Evolutionary conservation across 352 stramenopile species (phyloP), one percentile per base, ranked within the genome.

Genomic region (Achlya hypogyna): DNA sequence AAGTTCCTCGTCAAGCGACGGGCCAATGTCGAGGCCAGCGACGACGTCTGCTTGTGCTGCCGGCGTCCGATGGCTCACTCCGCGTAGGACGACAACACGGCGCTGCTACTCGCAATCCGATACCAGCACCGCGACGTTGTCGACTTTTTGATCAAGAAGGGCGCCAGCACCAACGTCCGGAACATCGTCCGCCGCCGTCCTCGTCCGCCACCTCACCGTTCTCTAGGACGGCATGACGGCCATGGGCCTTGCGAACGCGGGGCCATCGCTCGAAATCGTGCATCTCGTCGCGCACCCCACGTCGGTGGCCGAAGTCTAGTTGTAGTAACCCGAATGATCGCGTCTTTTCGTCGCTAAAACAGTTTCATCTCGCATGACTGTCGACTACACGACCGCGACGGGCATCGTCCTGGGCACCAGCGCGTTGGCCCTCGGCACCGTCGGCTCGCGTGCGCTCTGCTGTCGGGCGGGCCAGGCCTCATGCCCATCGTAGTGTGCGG

Each of bases 101-200:
- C 60, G 32, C 60, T 67, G 10, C n/a, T 67, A 10, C 20, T 67
- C n/a, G 60, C 60, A 10, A 67, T 49, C 12, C 60, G 32, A 12
- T 25, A 43, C 32, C 38, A 49, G 23, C 40, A 58, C 29, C 51
- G 38, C 20, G 60, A 67, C 34, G 60, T 67, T 8, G 34, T 67
- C 32, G 43, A 67, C 2, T 56, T 67, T 38, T 42, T 67, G 38
- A 49, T 67, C 40, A 67, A 67, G 2, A 67, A 67, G 18, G 60
- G 60, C 28, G 60, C 60, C n/a, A 67, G 47, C 51, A 49, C 38
- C 27, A 23, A 47, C 5, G 60, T 58, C 18, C 42, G 51, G 20
- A 67, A 67, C 51, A 22, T 67, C 16, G 60, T 67, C 38, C 51
- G 31, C 20, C 35, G 14, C 22, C 2, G 2, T 18, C 14, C 38